A percentile compares a stretch with the other conserved stretches of the same genome.
Evolutionary conservation across 2,329 filamentous ascomycete species (phyloP).

Genomic region (Hypoxylon sp.): DNA sequence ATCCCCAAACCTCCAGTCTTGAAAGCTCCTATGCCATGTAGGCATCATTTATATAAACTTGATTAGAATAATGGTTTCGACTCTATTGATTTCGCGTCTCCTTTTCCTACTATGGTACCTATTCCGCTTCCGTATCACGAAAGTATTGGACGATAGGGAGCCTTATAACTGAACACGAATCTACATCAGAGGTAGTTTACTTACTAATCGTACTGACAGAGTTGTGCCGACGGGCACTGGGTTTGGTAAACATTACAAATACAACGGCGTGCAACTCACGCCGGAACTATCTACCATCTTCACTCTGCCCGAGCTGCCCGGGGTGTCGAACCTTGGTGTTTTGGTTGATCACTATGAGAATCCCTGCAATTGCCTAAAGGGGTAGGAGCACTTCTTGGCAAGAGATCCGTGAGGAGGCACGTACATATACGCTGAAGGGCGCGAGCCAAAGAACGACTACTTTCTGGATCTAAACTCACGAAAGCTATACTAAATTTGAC

Average conservation of each 20-base stretch:
- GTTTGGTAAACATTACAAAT: not conserved
- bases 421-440: not conserved
- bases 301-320: not conserved
- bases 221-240: not conserved
- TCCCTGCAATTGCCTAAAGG: not conserved
- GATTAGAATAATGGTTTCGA: not conserved
- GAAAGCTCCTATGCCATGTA: too few species aligned
- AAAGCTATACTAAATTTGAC: not conserved
- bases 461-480: not conserved
- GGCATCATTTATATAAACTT: too few species aligned
- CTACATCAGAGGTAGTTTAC: not conserved
- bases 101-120: not conserved
- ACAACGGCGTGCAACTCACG: not conserved
- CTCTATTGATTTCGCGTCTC: too few species aligned
- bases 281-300: not conserved
- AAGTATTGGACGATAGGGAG: not conserved
- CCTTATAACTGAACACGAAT: not conserved
- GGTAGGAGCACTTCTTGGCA: conserved; percentile 2
- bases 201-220: not conserved
- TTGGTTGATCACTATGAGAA: not conserved
- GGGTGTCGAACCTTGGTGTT: not conserved
- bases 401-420: not conserved
- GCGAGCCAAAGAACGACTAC: not conserved
- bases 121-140: not conserved
- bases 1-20: too few species aligned